Percentiles rank a stretch among this genome's conserved stretches.
These are phyloP conservation scores for Secale cereale DNA, from an alignment of 176 grass and related monocot species.

Conservation along the genomic window DNA sequence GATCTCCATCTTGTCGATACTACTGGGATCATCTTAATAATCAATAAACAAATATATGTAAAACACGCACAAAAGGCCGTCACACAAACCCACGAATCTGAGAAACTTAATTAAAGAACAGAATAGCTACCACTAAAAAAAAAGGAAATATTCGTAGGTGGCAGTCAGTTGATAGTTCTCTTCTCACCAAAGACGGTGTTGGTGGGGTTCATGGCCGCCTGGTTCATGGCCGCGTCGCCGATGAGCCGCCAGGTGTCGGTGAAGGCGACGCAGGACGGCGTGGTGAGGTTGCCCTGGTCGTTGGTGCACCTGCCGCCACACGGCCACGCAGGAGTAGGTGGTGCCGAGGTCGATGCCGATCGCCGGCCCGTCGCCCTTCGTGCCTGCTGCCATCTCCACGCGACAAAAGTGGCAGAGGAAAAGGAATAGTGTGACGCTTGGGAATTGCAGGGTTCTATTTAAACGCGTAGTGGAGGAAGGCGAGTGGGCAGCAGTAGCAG, in stretches of 20 bases:
- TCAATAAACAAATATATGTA: not conserved
- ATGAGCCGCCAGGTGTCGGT: not conserved
- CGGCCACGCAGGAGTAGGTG: conserved; percentile 85
- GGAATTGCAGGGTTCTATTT: not conserved
- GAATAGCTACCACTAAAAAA: not conserved
- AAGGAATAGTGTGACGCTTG: not conserved
- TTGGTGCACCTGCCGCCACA: conserved; percentile 48
- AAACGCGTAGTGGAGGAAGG: not conserved
- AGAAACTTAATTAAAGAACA: not conserved
- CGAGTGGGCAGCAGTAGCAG: not conserved
- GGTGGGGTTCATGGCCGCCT: not conserved
- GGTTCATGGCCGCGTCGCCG: not conserved
- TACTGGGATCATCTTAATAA: not conserved
- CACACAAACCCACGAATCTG: not conserved
- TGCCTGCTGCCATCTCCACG: not conserved
- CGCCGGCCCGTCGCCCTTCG: conserved; percentile 39
- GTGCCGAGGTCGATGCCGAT: conserved; percentile 91
- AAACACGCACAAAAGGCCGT: no score
- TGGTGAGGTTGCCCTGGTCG: conserved; percentile 7
- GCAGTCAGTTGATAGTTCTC: not conserved
- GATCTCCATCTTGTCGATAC: no score
- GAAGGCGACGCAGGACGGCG: not conserved
- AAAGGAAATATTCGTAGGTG: no score
- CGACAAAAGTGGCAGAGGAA: not conserved
- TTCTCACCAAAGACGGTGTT: conserved; percentile 2